phyloP scores from a whole-genome alignment of 2,329 filamentous ascomycete species.

The Cercospora canescens region DNA sequence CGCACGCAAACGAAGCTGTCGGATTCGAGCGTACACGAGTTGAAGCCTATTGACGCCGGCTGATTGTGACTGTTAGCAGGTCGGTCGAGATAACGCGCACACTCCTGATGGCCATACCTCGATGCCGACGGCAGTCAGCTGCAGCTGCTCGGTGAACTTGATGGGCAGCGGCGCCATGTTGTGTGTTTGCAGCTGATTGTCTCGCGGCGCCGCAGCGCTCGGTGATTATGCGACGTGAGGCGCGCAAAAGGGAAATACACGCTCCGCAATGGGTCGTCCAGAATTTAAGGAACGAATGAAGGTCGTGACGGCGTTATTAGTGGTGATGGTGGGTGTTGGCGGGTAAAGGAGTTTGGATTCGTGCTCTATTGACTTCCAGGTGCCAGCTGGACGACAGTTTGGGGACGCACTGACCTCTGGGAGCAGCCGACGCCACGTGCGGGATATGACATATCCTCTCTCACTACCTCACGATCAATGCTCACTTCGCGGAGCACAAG shows the following conservation, averaged over 20 bases:
- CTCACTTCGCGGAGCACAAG: background rate
- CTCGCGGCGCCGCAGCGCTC: slow-evolving; percentile 27
- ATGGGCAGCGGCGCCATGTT: slow-evolving; percentile 74
- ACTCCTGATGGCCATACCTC: slow-evolving; percentile 35
- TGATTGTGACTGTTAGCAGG: slow-evolving; percentile 34
- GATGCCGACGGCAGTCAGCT: slow-evolving; percentile 55
- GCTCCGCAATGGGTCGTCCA: slow-evolving; percentile 13
- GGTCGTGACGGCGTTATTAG: slow-evolving; percentile 34
- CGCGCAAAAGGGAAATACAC: slow-evolving; percentile 10
- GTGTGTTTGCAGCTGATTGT: slow-evolving; percentile 21
- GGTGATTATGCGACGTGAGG: slow-evolving; percentile 3
- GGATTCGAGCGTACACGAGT: slow-evolving; percentile 94
- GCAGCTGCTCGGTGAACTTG: slow-evolving; percentile 89
- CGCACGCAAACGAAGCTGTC: slow-evolving; percentile 95
- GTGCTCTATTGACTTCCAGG: slow-evolving; percentile 2
- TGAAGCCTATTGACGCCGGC: slow-evolving; percentile 77
- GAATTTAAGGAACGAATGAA: slow-evolving; percentile 33
- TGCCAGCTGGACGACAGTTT: background rate
- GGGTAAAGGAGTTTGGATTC: slow-evolving; percentile 1
- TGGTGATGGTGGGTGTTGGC: slow-evolving; percentile 6
- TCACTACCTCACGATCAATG: background rate
- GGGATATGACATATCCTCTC: slow-evolving; percentile 3
- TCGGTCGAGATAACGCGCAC: background rate
- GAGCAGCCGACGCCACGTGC: slow-evolving; percentile 1
- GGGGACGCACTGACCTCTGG: background rate